phyloP scores from a whole-genome alignment of 768 basidiomycete genomes.

The Tulasnella sp. region DNA sequence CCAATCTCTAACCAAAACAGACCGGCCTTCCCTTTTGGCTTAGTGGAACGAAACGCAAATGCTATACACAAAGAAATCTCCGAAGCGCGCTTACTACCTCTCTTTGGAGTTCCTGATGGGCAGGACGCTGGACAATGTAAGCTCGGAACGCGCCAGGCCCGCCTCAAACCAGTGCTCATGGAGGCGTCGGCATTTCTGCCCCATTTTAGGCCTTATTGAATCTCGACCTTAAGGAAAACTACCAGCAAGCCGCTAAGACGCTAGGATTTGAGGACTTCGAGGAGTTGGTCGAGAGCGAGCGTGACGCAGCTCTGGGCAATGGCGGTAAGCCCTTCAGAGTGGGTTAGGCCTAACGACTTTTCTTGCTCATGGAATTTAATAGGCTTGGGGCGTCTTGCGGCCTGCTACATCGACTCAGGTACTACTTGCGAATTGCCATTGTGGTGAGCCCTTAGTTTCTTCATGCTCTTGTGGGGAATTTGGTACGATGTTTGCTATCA shows the following conservation, averaged over 20 bases:
- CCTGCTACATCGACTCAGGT: conserved; percentile 94
- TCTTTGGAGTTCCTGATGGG: conserved; percentile 83
- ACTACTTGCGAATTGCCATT: conserved; percentile 86
- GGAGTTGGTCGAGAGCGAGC: conserved; percentile 80
- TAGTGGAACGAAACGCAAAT: conserved; percentile 82
- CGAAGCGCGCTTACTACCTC: conserved; percentile 91
- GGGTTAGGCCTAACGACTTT: too few species aligned
- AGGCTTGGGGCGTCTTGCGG: conserved; percentile 87
- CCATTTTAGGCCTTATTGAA: conserved; percentile 63
- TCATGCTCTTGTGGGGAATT: not conserved
- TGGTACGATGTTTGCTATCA: not conserved
- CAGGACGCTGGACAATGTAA: conserved; percentile 44
- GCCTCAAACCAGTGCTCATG: too few species aligned
- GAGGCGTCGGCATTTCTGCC: too few species aligned
- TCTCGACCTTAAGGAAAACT: conserved; percentile 75
- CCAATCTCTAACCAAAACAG: not conserved
- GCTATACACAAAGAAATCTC: conserved; percentile 71
- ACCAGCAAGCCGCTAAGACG: conserved; percentile 57
- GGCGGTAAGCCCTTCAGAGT: conserved; percentile 47
- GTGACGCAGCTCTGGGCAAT: conserved; percentile 92
- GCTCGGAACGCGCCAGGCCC: not conserved
- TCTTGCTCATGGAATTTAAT: not conserved
- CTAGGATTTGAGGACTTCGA: conserved; percentile 85
- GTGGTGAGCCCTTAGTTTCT: conserved; percentile 40
- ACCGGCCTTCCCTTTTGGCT: not conserved